Evolutionary conservation across 257 asterid genomes (phyloP).

Genomic region (Penstemon newberryi): DNA sequence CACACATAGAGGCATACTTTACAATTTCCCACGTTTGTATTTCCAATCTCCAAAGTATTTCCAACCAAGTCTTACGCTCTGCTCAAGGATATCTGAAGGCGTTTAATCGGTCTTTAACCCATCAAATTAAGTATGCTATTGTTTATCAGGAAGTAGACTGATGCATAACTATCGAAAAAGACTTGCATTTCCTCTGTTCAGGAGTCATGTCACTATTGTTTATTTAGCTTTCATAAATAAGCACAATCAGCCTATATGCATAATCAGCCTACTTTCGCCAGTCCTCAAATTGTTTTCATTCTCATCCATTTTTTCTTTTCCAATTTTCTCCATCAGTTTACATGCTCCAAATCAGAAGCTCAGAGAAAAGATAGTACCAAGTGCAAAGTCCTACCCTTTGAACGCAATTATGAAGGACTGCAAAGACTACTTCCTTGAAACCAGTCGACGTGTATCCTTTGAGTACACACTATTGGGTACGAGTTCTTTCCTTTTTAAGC

Average conservation of each 20-base stretch:
- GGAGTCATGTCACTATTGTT: background rate
- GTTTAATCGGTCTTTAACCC: too few species aligned
- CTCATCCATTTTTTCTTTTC: constrained; percentile 27
- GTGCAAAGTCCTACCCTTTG: constrained; percentile 87
- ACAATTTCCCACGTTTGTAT: background rate
- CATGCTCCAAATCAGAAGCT: constrained; percentile 94
- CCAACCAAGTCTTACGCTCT: background rate
- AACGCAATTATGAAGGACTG: constrained; percentile 96
- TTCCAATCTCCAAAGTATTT: background rate
- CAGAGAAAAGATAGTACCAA: constrained; percentile 84
- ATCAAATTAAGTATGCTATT: background rate
- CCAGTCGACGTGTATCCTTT: constrained; percentile 84
- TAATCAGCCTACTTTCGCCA: background rate
- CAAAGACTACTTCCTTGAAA: constrained; percentile 80
- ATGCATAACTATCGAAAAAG: background rate
- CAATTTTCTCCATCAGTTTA: constrained; percentile 51
- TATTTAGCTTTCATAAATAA: background rate
- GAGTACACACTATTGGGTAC: constrained; percentile 90
- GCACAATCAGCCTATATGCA: background rate
- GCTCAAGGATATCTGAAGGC: background rate
- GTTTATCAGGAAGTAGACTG: constrained; percentile 1
- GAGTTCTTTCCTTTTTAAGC: constrained; percentile 3
- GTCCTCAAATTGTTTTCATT: constrained; percentile 1
- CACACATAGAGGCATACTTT: background rate
- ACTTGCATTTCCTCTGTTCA: background rate